These are phyloP conservation scores for Rosa persica DNA, from an alignment of 306 rosid genomes.

Conservation along the genomic window DNA sequence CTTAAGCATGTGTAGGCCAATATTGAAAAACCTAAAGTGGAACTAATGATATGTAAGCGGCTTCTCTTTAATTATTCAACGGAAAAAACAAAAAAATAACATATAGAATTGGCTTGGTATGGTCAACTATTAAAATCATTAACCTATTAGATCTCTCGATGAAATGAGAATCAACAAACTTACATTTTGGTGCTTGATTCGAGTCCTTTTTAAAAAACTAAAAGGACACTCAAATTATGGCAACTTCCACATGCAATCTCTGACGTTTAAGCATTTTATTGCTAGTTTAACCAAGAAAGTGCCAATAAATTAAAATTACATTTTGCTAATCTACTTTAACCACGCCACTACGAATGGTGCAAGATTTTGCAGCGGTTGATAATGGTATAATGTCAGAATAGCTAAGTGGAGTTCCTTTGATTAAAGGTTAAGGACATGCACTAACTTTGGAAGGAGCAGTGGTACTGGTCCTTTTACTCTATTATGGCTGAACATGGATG, in stretches of 20 bases:
- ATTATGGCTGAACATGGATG: background rate
- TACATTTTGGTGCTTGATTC: background rate
- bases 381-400: background rate
- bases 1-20: background rate
- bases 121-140: background rate
- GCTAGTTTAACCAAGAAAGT: background rate
- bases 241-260: background rate
- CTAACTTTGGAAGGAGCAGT: background rate
- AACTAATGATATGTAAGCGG: background rate
- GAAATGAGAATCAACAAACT: background rate
- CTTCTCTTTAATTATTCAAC: background rate
- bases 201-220: background rate
- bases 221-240: background rate
- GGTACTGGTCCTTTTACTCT: background rate
- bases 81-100: background rate
- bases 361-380: background rate
- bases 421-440: background rate
- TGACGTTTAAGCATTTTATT: background rate
- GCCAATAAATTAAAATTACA: background rate
- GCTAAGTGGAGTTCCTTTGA: constrained; percentile 4
- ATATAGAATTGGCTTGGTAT: background rate
- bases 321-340: background rate
- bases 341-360: constrained; percentile 8
- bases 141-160: background rate
- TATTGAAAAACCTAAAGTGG: background rate